Percentiles rank a stretch among this genome's conserved stretches.
These are phyloP conservation scores for Wickerhamiella parazyma DNA, from an alignment of 805 yeast species.

Conservation along the genomic window DNA sequence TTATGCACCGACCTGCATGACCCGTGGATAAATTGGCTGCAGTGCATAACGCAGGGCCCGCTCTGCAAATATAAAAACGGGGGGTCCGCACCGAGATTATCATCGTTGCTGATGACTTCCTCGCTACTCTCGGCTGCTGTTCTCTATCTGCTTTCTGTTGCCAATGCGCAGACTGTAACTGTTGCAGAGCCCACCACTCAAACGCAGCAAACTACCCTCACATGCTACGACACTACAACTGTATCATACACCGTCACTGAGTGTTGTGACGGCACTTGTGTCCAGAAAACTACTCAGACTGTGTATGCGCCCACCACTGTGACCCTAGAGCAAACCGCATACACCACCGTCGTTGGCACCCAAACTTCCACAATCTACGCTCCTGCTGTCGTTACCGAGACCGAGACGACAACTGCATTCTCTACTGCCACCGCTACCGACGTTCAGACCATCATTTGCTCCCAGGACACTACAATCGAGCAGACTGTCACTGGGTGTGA, in stretches of 20 bases:
- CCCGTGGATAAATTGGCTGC: slow-evolving; percentile 4
- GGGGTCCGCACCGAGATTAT: neutral
- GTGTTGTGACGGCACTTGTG: slow-evolving; percentile 8
- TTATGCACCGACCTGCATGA: slow-evolving; percentile 3
- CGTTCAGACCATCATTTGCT: neutral
- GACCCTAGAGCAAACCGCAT: slow-evolving; percentile 4
- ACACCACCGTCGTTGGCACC: slow-evolving; percentile 3
- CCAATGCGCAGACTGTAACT: slow-evolving; percentile 1
- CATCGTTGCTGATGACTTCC: neutral
- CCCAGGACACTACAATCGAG: neutral
- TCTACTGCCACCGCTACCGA: slow-evolving; percentile 1
- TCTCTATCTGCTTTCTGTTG: neutral
- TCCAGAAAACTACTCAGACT: slow-evolving; percentile 5
- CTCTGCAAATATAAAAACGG: neutral
- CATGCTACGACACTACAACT: slow-evolving; percentile 7
- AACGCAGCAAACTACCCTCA: slow-evolving; percentile 3
- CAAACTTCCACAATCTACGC: slow-evolving; percentile 8
- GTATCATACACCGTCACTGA: slow-evolving; percentile 4
- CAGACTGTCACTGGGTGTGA: slow-evolving; percentile 3
- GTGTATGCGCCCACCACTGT: slow-evolving; percentile 7
- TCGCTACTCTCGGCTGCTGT: slow-evolving; percentile 1
- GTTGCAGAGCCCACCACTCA: slow-evolving; percentile 7
- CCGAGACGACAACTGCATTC: slow-evolving; percentile 5
- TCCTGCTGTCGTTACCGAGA: slow-evolving; percentile 6
- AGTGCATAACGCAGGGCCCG: slow-evolving; percentile 7